Conservation (phyloP, 305 asterid genomes). For the Plantago lanceolata region DNA sequence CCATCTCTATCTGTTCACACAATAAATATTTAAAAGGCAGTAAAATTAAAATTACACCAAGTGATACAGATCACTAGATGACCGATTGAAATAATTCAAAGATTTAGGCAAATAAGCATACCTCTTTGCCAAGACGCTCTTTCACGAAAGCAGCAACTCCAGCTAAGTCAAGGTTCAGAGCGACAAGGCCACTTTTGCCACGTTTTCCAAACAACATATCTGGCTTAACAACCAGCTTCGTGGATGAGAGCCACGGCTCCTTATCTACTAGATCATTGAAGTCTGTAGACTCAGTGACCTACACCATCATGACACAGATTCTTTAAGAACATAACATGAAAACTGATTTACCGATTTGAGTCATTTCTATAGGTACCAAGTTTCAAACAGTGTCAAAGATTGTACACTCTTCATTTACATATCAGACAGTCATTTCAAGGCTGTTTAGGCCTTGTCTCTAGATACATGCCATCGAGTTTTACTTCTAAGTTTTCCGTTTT, state of each 20-base stretch:
- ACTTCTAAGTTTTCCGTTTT: too few species aligned
- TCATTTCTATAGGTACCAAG: background rate
- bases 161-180: slow-evolving; percentile 82
- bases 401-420: too few species aligned
- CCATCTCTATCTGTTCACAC: slow-evolving; percentile 74
- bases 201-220: slow-evolving; percentile 96
- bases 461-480: too few species aligned
- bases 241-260: slow-evolving; percentile 82
- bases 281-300: slow-evolving; percentile 82
- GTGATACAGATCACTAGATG: background rate
- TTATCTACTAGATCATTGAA: slow-evolving; percentile 63
- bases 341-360: slow-evolving; percentile 1
- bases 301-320: slow-evolving; percentile 22
- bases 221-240: slow-evolving; percentile 85
- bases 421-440: too few species aligned
- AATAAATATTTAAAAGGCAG: background rate
- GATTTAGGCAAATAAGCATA: slow-evolving; percentile 11
- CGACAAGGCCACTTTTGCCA: slow-evolving; percentile 92
- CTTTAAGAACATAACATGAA: slow-evolving; percentile 3
- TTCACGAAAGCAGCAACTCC: slow-evolving; percentile 76
- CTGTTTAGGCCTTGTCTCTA: too few species aligned
- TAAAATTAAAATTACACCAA: too few species aligned
- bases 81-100: background rate
- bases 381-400: too few species aligned
- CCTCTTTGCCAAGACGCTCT: slow-evolving; percentile 92